phyloP scores from a whole-genome alignment of 352 stramenopile genomes.

The Globisporangium irregulare region DNA sequence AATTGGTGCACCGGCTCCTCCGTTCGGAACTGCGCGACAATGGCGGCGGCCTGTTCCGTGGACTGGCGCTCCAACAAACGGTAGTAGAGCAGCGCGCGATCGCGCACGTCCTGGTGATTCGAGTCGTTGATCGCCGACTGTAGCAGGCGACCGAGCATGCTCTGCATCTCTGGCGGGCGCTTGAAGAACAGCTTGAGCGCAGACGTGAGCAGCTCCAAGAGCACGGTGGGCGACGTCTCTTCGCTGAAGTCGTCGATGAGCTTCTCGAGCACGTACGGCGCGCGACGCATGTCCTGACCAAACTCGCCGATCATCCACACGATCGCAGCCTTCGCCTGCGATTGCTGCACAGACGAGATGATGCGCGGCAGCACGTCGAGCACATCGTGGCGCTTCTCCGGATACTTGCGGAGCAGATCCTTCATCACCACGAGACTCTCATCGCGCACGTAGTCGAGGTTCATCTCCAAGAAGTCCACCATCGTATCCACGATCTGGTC shows the following conservation, averaged over 20 bases:
- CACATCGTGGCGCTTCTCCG: constrained; percentile 90
- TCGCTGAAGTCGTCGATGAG: constrained; percentile 93
- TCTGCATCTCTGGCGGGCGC: constrained; percentile 96
- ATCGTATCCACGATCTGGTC: constrained; percentile 91
- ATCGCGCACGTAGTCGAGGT: constrained; percentile 95
- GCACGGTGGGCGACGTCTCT: constrained; percentile 86
- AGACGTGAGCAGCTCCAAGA: constrained; percentile 94
- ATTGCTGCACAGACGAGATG: constrained; percentile 68
- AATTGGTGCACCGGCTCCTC: constrained; percentile 86
- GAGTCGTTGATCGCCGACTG: constrained; percentile 94
- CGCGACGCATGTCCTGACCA: constrained; percentile 88
- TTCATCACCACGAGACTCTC: constrained; percentile 96
- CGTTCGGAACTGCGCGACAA: constrained; percentile 81
- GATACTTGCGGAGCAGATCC: constrained; percentile 96
- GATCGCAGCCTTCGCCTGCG: constrained; percentile 91
- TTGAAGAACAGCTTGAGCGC: constrained; percentile 99
- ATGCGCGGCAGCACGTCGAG: constrained; percentile 81
- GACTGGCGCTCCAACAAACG: constrained; percentile 91
- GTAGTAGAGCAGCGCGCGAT: constrained; percentile 98
- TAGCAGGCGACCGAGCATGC: constrained; percentile 96
- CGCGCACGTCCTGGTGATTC: constrained; percentile 94
- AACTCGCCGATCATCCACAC: constrained; percentile 98
- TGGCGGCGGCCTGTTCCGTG: constrained; percentile 86
- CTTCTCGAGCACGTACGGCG: constrained; percentile 97
- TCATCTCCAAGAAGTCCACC: constrained; percentile 97